Base-by-base conservation (phyloP, 352 stramenopile genomes). In the Elongisporangium anandrum region DNA sequence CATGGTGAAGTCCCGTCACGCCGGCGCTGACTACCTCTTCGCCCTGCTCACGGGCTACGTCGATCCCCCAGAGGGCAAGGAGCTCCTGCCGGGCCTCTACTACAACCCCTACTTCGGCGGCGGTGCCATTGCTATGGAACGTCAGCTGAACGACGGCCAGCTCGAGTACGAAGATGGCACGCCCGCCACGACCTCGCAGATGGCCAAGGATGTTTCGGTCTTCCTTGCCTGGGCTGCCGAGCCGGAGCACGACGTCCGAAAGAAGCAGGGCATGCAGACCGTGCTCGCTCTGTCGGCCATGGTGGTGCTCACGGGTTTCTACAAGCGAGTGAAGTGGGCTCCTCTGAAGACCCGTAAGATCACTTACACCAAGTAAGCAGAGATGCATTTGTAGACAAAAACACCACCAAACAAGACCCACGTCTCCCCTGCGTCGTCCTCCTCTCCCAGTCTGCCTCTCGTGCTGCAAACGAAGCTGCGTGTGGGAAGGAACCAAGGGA, bases 51-150 rank as follows among this genome's bases (percentile, higher is more conserved):
- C 96, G 55, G 97, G 97, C 52, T 99, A 99, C 85, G 88, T 95
- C 38, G 96, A 99, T 21, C 71, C 95, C 17, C 97, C 94, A 56
- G 88, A 94, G 69, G 91, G 92, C 63, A 97, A 88, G 70, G 87
- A 94, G 56, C 63, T 96, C 16, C 68, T 89, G 38, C 63, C 66
- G 16, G 88, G 89, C 22, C 85, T 98, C 21, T 97, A 99, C 81
- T 99, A 99, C 89, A 99, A 99, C 82, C 97, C 97, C 29, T 99
- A 99, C 86, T 99, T 99, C 64, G 88, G 94, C 21, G 97, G 97
- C 47, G 96, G 97, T 61, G 94, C 94, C 50, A 99, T 99, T 84
- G 95, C 95, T 65, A 99, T 99, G 97, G 95, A 97, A 61, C 94
- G 96, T 59, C 97, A 98, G 72, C 81, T 99, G 50, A 87, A 94